Evolutionary conservation across 2,329 filamentous ascomycete species (phyloP).

Genomic region (Fusarium sp.): DNA sequence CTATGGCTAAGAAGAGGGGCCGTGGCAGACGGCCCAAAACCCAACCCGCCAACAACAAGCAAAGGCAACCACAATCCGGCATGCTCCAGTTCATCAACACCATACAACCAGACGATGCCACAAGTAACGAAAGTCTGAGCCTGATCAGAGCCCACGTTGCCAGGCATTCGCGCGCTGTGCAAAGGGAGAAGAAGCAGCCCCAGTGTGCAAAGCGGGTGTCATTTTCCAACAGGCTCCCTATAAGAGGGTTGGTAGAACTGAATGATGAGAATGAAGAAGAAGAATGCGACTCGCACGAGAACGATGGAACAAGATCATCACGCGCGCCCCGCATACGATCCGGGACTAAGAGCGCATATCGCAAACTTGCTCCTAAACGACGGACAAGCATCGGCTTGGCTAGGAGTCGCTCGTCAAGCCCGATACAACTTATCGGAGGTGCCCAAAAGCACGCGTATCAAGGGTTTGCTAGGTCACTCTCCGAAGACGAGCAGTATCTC

Average conservation of each 20-base stretch:
- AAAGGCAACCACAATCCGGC: not conserved
- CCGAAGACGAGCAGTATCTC: slow-evolving; percentile 25
- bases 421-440: slow-evolving; percentile 9
- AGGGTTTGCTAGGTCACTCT: slow-evolving; percentile 16
- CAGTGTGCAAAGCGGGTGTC: not conserved
- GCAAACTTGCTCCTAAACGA: slow-evolving; percentile 10
- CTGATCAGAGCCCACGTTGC: slow-evolving; percentile 24
- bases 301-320: not conserved
- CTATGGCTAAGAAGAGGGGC: not conserved
- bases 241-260: not conserved
- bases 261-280: not conserved
- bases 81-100: slow-evolving; percentile 21
- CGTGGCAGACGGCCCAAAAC: slow-evolving; percentile 10
- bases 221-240: not conserved
- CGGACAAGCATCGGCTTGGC: not conserved
- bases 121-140: slow-evolving; percentile 1
- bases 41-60: not conserved
- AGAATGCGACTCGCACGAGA: too few species aligned
- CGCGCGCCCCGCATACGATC: too few species aligned
- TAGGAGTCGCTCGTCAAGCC: not conserved
- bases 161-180: not conserved
- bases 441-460: slow-evolving; percentile 8
- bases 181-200: not conserved
- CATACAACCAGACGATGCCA: not conserved
- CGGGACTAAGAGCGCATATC: too few species aligned